These are phyloP conservation scores for Theileria parva DNA, from an alignment of 169 alveolate genomes.

Conservation along the genomic window DNA sequence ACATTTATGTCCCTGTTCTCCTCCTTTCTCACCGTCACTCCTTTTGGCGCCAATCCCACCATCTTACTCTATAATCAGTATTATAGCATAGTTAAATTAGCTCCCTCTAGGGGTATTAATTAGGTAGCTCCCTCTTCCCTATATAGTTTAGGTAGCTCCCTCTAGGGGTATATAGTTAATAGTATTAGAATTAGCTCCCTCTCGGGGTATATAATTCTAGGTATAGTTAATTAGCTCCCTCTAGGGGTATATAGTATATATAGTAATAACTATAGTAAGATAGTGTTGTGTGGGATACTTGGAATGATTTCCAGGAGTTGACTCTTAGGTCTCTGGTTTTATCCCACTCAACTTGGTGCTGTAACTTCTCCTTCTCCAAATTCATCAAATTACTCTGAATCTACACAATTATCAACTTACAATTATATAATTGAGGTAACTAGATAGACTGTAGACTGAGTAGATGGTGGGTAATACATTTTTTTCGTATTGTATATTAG, in stretches of 20 bases:
- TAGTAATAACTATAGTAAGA: no score
- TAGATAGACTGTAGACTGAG: no score
- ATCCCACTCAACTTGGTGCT: slow-evolving; percentile 74
- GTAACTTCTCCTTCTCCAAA: slow-evolving; percentile 65
- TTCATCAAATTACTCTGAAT: slow-evolving; percentile 20
- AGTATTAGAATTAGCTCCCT: no score
- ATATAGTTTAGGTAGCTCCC: no score
- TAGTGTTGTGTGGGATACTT: no score
- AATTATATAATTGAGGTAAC: slow-evolving; percentile 24
- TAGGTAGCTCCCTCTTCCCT: no score
- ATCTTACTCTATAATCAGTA: neutral
- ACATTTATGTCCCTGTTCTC: neutral
- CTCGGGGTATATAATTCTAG: no score
- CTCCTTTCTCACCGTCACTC: neutral
- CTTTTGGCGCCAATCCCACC: neutral
- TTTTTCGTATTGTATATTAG: slow-evolving; percentile 76
- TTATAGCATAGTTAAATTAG: no score
- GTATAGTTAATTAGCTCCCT: no score
- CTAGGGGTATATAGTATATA: no score
- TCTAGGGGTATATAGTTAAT: no score
- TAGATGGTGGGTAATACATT: slow-evolving; percentile 58
- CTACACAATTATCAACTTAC: slow-evolving; percentile 20
- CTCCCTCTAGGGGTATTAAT: no score
- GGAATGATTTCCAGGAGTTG: slow-evolving; percentile 73
- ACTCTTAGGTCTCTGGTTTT: slow-evolving; percentile 74